These are phyloP conservation scores for Capsicum chinense DNA, from an alignment of 257 asterid species.

Conservation along the genomic window DNA sequence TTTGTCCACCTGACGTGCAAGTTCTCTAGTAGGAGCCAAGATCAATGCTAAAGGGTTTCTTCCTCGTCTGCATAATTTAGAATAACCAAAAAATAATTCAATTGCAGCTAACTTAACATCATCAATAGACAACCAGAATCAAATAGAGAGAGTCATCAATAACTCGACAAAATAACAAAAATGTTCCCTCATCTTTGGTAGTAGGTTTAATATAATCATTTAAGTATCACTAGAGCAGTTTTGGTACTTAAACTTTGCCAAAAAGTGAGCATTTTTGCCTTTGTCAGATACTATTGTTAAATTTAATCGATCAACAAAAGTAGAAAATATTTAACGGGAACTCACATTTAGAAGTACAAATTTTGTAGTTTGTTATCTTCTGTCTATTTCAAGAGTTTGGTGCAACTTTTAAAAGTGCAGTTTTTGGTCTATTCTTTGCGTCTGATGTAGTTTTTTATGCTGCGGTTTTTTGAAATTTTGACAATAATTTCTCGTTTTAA, in stretches of 20 bases:
- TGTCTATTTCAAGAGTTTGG: background rate
- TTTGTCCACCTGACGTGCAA: slow-evolving; percentile 88
- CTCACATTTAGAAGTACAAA: background rate
- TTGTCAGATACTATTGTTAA: background rate
- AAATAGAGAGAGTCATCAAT: background rate
- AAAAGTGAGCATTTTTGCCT: background rate
- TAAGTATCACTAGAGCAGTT: background rate
- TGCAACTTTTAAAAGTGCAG: background rate
- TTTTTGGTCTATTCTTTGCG: background rate
- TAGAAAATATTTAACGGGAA: background rate
- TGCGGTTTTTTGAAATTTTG: background rate
- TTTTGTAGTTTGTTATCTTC: background rate
- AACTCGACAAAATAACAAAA: background rate
- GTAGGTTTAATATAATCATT: background rate
- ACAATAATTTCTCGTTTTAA: background rate
- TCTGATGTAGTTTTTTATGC: background rate
- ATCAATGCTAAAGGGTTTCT: slow-evolving; percentile 77
- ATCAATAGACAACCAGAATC: background rate
- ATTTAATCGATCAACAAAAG: background rate
- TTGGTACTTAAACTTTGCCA: background rate
- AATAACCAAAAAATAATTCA: slow-evolving; percentile 31
- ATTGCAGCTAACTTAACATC: background rate
- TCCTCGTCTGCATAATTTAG: slow-evolving; percentile 60
- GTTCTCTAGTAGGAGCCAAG: slow-evolving; percentile 96
- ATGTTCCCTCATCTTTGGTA: background rate